Evolutionary conservation across 345 rosid genomes (phyloP), one percentile per base, ranked within the genome.

Genomic region (Gossypium turneri): DNA sequence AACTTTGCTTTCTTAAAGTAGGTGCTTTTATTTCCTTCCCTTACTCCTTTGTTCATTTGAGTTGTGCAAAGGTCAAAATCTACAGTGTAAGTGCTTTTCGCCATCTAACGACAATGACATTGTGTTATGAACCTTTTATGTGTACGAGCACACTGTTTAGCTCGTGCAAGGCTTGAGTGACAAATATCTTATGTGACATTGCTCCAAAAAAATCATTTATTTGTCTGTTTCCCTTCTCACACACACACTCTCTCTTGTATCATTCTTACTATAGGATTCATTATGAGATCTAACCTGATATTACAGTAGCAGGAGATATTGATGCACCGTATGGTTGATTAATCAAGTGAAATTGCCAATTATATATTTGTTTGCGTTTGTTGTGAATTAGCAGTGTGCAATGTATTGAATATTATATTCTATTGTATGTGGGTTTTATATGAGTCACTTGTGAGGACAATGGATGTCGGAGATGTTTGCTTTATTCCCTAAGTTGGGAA

Each of bases 1-100:
- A 63, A 53, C 67, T 53, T 72, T 60, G 55, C 61, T 80, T 83
- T 77, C 81, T 83, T 76, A 76, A 56, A 80, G 61, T 81, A 76
- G 75, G 62, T 60, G 76, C 48, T 74, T 47, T 76, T 16, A 5
- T 44, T 38, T 55, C 20, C 20, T 70, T 53, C 3, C 9, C 1
- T 24, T 4, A 0, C 58, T 71, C 65, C 43, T 70, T 61, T 53
- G 45, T 48, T 72, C 61, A 68, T 57, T 68, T 24, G 62, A 12
- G 48, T 45, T 75, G 20, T 66, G 76, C 72, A 53, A 69, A 77
- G 77, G 74, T 56, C 58, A 77, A 34, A 79, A 79, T 83, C 79
- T 71, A 85, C 81, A 81, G 83, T 78, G 51, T 67, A 78, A 80
- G 83, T 71, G 44, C 48, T 27, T 20, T 76, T 51, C 57, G 29